A percentile compares a stretch with the other conserved stretches of the same genome.
Conservation (phyloP, 2,329 filamentous ascomycete genomes). For the Monosporascus ibericus region DNA sequence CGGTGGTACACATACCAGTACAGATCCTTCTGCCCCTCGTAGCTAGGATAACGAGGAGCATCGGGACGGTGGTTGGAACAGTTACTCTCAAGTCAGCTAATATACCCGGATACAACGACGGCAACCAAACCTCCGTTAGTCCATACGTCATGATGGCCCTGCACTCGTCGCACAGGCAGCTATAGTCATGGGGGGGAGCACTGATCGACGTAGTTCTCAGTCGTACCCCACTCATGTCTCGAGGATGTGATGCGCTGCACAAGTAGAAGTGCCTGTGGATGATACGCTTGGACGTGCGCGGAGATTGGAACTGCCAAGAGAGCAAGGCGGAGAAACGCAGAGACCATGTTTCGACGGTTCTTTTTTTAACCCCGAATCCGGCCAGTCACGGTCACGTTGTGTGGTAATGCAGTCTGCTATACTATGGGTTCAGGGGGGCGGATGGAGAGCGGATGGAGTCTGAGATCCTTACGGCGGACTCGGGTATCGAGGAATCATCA, state of each 20-base stretch:
- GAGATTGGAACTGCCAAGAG: constrained; percentile 14
- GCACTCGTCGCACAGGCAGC: constrained; percentile 52
- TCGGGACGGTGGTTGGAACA: constrained; percentile 62
- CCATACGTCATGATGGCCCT: constrained; percentile 43
- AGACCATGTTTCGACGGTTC: constrained; percentile 10
- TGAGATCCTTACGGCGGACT: too few species aligned
- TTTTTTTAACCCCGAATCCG: too few species aligned
- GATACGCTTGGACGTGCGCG: constrained; percentile 7
- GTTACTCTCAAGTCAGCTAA: constrained; percentile 21
- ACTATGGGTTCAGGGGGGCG: too few species aligned
- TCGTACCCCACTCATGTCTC: constrained; percentile 30
- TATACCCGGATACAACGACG: neutral
- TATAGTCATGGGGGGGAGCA: constrained; percentile 28
- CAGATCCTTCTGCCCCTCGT: constrained; percentile 17
- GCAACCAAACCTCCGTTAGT: neutral
- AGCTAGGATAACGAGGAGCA: constrained; percentile 25
- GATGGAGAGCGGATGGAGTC: too few species aligned
- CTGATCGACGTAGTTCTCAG: constrained; percentile 25
- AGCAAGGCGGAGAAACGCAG: constrained; percentile 21
- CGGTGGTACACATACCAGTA: constrained; percentile 20
- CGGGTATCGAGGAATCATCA: too few species aligned
- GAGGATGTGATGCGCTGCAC: constrained; percentile 30
- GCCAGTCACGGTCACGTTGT: too few species aligned
- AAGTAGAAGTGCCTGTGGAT: constrained; percentile 11
- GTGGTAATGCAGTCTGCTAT: too few species aligned